These are phyloP conservation scores for Elsinoe necatrix DNA, from an alignment of 2,329 filamentous ascomycete genomes.

Conservation along the genomic window DNA sequence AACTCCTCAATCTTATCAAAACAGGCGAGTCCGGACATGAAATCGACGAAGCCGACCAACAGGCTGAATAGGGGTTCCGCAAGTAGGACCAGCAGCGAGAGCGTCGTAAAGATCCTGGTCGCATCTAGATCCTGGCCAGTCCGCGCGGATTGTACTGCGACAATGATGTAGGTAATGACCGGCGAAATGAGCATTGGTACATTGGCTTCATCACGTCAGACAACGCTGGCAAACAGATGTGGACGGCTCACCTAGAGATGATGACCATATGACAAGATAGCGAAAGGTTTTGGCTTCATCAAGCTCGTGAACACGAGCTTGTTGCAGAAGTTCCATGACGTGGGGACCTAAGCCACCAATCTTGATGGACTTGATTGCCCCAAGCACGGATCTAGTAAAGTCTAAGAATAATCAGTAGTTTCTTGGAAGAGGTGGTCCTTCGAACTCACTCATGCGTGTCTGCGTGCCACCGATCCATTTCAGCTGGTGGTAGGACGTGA, in stretches of 20 bases:
- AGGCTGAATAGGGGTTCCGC: constrained; percentile 39
- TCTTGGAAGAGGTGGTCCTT: background rate
- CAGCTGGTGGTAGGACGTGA: constrained; percentile 21
- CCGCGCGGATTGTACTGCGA: constrained; percentile 34
- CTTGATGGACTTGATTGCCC: constrained; percentile 18
- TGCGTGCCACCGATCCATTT: constrained; percentile 20
- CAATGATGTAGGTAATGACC: constrained; percentile 40
- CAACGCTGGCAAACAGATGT: background rate
- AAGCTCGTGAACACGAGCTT: constrained; percentile 9
- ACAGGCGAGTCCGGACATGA: constrained; percentile 39
- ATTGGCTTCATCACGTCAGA: constrained; percentile 25
- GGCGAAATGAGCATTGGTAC: constrained; percentile 37
- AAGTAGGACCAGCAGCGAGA: constrained; percentile 41
- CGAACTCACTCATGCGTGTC: constrained; percentile 16
- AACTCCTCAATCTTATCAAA: constrained; percentile 42
- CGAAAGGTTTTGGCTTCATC: constrained; percentile 3
- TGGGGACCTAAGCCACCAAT: constrained; percentile 14
- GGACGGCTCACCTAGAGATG: background rate
- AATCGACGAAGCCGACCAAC: constrained; percentile 38
- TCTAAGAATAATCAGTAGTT: background rate
- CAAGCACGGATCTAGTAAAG: constrained; percentile 20
- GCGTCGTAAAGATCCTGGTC: constrained; percentile 38
- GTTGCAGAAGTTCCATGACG: background rate
- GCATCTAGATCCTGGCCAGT: constrained; percentile 31
- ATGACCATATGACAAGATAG: background rate